Evolutionary conservation across 495 filamentous ascomycete species (phyloP), one percentile per base, ranked within the genome.

Genomic region (Hamigera avellanea): DNA sequence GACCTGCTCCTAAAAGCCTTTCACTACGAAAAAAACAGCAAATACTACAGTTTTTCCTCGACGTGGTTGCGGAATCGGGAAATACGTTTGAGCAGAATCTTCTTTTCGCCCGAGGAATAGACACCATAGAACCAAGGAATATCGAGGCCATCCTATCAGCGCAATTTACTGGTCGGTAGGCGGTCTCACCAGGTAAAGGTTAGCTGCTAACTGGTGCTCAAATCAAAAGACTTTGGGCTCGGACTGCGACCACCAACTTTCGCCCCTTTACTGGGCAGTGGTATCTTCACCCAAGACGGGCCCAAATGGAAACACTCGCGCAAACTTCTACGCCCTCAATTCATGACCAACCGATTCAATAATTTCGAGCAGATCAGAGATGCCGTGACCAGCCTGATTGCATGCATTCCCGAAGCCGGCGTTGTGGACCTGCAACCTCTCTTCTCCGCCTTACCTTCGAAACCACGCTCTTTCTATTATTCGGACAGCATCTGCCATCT

Each of bases 281-380:
- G 72, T 3, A 73, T 78, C 37, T 76, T 78, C 44, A 62, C 65
- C 0, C 63, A 71, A 35, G 68, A 76, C 15, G 72, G 73, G 0
- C 19, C 34, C 25, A 39, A 53, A 6, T 78, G 73, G 73, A 62
- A 61, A 38, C 66, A 61, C 16, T 73, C 67, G 2, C 57, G 73
- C 16, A 61, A 66, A 14, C 46, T 73, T 6, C 53, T 76, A 6
- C 56, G 61, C 1, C 62, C 49, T 2, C 59, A 64, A 33, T 71
- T 73, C 35, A 45, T 52, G 8, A 46, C 45, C 21, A 43, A 33
- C 13, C 39, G 49, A 29, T 37, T 49, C 10, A 31, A 56, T 16
- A 46, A 47, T 3, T 39, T 52, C 25, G 41, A 42, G 12, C 51
- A 58, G 32, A 38, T 63, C 9, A 49, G 39, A 23, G 59, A 67